Evolutionary conservation across 805 yeast genomes (phyloP), one percentile per base, ranked within the genome.

Genomic region (Myxozyma melibiosi): DNA sequence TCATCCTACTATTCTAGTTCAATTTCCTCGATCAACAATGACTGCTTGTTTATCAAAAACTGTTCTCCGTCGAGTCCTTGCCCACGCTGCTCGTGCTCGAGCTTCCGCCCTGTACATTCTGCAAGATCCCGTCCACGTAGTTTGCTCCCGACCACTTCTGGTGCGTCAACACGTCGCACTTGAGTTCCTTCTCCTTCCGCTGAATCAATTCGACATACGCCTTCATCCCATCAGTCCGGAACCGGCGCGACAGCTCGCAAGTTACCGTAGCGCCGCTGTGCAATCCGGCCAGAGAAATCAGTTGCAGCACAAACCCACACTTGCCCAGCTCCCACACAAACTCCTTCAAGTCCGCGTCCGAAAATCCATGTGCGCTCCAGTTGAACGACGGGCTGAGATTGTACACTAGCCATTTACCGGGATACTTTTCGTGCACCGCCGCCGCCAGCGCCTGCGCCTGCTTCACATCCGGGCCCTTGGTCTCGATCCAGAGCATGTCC

Each of bases 141-240:
- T 78, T 78, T n/a, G 83, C 83, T 5, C 86, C 86, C 3, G 83
- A 79, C 86, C 86, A 82, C 61, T 76, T 78, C 66, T 82, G 86
- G 63, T 82, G 86, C 7, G 83, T 82, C 62, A 82, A 70, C 2
- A 82, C 77, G 63, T 82, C 85, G 61, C 83, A 78, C 2, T 74
- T 72, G 4, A 73, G 58, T 18, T 70, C 76, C 61, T 72, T 75
- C 66, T 82, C 85, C 53, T 70, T 70, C 22, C 68, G 67, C 69
- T 82, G 86, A 3, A 82, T 80, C 20, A 74, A 63, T 14, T 79
- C 78, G 14, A 82, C 84, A 61, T 82, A 82, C 0, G 85, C 84
- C 61, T 75, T 72, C 85, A 83, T 83, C 1, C 87, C 87, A 13
- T 80, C 77, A 3, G 70, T 62, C 58, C 73, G 74, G 71, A 80